phyloP scores from a whole-genome alignment of 257 asterid genomes.

The Solanum bukasovii region DNA sequence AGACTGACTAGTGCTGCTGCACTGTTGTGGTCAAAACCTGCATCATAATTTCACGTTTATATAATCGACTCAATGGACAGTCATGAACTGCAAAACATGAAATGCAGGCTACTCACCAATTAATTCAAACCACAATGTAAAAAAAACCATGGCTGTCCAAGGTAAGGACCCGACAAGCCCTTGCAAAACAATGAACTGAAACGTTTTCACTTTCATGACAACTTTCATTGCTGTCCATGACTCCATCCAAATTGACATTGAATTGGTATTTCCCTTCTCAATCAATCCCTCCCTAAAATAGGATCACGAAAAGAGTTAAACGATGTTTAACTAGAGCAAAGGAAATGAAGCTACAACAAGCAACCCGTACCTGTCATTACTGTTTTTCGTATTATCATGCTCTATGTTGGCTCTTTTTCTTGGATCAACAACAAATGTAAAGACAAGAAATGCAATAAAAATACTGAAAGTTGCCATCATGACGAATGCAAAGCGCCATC shows the following conservation, averaged over 20 bases:
- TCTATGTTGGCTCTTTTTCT: conserved; percentile 18
- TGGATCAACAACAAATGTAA: conserved; percentile 72
- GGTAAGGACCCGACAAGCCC: conserved; percentile 89
- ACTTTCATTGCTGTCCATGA: conserved; percentile 82
- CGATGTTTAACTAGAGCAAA: neutral
- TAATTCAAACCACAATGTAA: conserved; percentile 84
- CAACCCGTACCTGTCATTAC: conserved; percentile 38
- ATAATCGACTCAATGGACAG: neutral
- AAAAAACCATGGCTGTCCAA: conserved; percentile 91
- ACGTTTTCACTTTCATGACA: conserved; percentile 70
- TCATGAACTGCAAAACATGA: neutral
- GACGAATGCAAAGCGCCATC: conserved; percentile 81
- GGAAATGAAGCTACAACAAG: neutral
- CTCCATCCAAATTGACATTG: conserved; percentile 62
- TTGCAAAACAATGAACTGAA: conserved; percentile 85
- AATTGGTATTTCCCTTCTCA: conserved; percentile 24
- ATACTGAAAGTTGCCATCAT: conserved; percentile 72
- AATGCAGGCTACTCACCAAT: conserved; percentile 39
- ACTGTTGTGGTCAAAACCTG: conserved; percentile 87
- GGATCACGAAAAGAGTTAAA: neutral
- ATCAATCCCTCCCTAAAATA: conserved; percentile 54
- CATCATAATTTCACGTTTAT: neutral
- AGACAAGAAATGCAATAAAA: conserved; percentile 70
- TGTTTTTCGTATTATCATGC: conserved; percentile 23
- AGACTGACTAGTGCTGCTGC: conserved; percentile 74